These are phyloP conservation scores for Debaryomyces robertsiae DNA, from an alignment of 1,139 yeast genomes.

Conservation along the genomic window DNA sequence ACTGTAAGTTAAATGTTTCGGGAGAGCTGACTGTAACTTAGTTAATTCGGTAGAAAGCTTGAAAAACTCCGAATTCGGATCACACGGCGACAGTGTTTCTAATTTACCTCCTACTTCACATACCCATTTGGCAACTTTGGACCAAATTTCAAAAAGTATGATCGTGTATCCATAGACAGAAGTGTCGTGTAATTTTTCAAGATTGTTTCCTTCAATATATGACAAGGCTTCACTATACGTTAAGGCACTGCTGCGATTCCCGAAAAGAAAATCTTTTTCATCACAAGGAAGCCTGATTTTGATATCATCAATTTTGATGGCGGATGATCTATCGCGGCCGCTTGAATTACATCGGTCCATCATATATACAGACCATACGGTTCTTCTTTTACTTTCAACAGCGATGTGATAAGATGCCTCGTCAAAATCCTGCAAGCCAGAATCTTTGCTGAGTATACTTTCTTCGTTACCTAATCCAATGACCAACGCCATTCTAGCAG, in stretches of 20 bases:
- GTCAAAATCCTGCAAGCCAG: slow-evolving; percentile 15
- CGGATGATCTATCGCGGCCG: slow-evolving; percentile 36
- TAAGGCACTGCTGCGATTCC: slow-evolving; percentile 18
- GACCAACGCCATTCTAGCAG: slow-evolving; percentile 43
- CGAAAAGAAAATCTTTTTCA: slow-evolving; percentile 29
- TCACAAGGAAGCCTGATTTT: slow-evolving; percentile 25
- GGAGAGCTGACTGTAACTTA: slow-evolving; percentile 24
- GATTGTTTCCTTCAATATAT: slow-evolving; percentile 15
- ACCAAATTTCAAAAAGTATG: slow-evolving; percentile 36
- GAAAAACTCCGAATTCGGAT: slow-evolving; percentile 26
- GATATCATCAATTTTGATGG: slow-evolving; percentile 30
- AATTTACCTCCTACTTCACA: slow-evolving; percentile 32
- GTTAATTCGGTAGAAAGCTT: slow-evolving; percentile 25
- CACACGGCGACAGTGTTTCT: slow-evolving; percentile 33
- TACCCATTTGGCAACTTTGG: slow-evolving; percentile 36
- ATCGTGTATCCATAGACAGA: slow-evolving; percentile 30
- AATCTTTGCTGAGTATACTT: slow-evolving; percentile 16
- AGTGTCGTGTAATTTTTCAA: slow-evolving; percentile 11
- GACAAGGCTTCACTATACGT: slow-evolving; percentile 19
- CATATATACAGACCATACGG: slow-evolving; percentile 45
- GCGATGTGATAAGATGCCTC: slow-evolving; percentile 21
- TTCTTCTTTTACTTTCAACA: slow-evolving; percentile 35
- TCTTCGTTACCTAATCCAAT: slow-evolving; percentile 35
- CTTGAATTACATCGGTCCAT: slow-evolving; percentile 45
- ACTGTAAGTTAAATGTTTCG: slow-evolving; percentile 25